Conservation (phyloP, 1,139 yeast species). For the Taiozyma sp. region DNA sequence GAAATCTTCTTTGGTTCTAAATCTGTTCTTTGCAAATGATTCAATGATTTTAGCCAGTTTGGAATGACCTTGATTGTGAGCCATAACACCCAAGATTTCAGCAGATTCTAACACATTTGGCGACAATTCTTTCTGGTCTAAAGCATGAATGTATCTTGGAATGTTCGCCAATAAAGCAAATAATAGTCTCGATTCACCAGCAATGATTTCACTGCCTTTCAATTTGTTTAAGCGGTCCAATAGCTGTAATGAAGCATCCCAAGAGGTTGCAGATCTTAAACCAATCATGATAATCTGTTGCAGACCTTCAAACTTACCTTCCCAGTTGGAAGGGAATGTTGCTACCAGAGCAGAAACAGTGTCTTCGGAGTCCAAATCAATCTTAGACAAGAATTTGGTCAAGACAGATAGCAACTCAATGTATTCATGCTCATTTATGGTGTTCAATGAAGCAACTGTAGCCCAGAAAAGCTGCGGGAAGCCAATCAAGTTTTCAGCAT, state of each 20-base stretch:
- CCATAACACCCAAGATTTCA: slow-evolving; percentile 49
- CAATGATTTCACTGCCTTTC: slow-evolving; percentile 72
- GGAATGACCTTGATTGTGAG: slow-evolving; percentile 50
- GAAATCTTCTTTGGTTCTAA: slow-evolving; percentile 86
- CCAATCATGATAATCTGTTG: slow-evolving; percentile 79
- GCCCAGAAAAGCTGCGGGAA: slow-evolving; percentile 97
- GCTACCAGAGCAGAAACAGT: slow-evolving; percentile 78
- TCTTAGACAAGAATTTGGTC: slow-evolving; percentile 77
- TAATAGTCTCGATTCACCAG: slow-evolving; percentile 63
- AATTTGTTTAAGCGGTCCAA: slow-evolving; percentile 66
- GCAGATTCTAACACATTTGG: slow-evolving; percentile 57
- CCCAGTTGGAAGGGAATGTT: slow-evolving; percentile 95
- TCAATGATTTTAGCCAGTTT: slow-evolving; percentile 68
- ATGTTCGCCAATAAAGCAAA: slow-evolving; percentile 71
- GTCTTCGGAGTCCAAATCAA: slow-evolving; percentile 80
- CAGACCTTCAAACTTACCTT: slow-evolving; percentile 85
- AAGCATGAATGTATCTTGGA: slow-evolving; percentile 79
- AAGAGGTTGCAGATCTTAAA: slow-evolving; percentile 70
- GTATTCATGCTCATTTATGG: slow-evolving; percentile 90
- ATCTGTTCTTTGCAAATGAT: slow-evolving; percentile 71
- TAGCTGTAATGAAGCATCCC: slow-evolving; percentile 70
- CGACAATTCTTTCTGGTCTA: slow-evolving; percentile 49
- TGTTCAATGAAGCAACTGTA: slow-evolving; percentile 84
- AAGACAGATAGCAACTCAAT: slow-evolving; percentile 79
- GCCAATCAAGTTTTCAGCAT: slow-evolving; percentile 70